Evolutionary conservation across 2,329 filamentous ascomycete species (phyloP), one percentile per base, ranked within the genome.

Genomic region (Trichophyton schoenleinii): DNA sequence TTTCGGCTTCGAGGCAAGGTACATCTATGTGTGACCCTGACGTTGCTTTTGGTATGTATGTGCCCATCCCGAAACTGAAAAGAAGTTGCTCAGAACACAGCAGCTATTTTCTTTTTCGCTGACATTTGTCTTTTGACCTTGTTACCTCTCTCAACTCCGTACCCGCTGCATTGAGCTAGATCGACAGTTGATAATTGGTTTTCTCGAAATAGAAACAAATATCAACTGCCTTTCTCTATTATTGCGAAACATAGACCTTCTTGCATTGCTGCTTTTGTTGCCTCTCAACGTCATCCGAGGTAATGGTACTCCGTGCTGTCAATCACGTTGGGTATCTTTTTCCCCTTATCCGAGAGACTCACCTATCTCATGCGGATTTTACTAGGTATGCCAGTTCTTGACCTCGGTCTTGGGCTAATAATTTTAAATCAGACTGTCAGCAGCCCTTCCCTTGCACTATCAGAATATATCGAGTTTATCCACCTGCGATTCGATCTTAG

Each of bases 41-140:
- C n/a, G 49, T 55, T 55, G 49, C 49, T 55, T 55, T 55, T 55
- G 31, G 49, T 55, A 55, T 55, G 49, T 55, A 55, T 55, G 49
- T 55, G 28, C n/a, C 25, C 31, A 55, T 55, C 28, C 49, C 49
- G 49, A 55, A 55, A 55, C 49, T 55, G 49, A 55, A 55, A 55
- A 55, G 49, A 34, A 55, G 49, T 55, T 28, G 28, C 34, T 55
- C 49, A 55, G 31, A 55, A 36, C 49, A 36, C 49, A 55, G 49
- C 49, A 55, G 13, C n/a, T n/a, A n/a, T 55, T 55, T 55, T 55
- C 49, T 36, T 55, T 55, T 55, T 55, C 31, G 5, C 11, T 55
- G 28, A 36, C 28, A 28, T 55, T 28, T 36, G 8, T 9, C 11
- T 36, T 36, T 55, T 55, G 49, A 15, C n/a, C 28, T 11, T 28